Evolutionary conservation across 495 filamentous ascomycete species (phyloP).

Genomic region (Neurospora intermedia): DNA sequence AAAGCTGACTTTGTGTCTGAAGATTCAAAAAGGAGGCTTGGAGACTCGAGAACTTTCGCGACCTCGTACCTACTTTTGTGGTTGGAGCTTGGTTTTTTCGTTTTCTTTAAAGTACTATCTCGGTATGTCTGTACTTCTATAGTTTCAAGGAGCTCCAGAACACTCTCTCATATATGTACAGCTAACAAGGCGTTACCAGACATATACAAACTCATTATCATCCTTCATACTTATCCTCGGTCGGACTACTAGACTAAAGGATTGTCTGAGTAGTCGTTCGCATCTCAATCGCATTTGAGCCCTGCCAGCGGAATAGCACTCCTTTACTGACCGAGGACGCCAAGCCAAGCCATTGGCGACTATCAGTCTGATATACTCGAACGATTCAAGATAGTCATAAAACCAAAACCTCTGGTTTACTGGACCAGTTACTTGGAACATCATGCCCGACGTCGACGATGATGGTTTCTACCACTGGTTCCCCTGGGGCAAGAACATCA

Average conservation of each 20-base stretch:
- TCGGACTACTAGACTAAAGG: background rate
- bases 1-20: background rate
- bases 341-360: background rate
- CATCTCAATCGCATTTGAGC: background rate
- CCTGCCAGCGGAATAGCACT: background rate
- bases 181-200: background rate
- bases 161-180: background rate
- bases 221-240: background rate
- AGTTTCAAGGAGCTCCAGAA: background rate
- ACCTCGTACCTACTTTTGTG: background rate
- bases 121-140: background rate
- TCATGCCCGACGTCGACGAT: constrained; percentile 14
- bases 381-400: background rate
- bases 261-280: background rate
- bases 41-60: background rate
- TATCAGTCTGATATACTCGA: background rate
- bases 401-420: background rate
- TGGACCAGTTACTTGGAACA: background rate
- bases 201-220: background rate
- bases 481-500: constrained; percentile 21
- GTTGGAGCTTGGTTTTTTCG: background rate
- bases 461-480: constrained; percentile 22
- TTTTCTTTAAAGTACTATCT: background rate
- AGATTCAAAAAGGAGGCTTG: background rate
- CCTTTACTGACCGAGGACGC: background rate